Evolutionary conservation across 208 protist species (phyloP), one percentile per base, ranked within the genome.

Genomic region (Trypanosoma platydactyli): DNA sequence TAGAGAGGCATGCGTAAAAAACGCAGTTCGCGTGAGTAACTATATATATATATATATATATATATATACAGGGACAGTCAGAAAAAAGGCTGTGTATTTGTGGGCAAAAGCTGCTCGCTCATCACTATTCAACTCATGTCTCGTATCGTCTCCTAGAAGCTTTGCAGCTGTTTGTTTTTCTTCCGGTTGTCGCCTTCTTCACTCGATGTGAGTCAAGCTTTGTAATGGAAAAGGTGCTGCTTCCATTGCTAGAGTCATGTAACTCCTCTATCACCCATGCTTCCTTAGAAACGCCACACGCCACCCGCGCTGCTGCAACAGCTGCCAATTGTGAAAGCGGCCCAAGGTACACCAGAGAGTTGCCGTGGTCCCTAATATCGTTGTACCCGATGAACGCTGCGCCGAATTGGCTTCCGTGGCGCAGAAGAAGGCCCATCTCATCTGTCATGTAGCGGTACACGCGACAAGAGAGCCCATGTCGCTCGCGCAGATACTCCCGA

Each of bases 371-470:
- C 18, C 61, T 16, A 0, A 64, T 2, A 44, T 72, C 65, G 6
- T 45, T 46, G 64, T 92, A 92, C 30, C 83, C 86, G 49, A 89
- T 84, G 48, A 86, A 92, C 22, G 72, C 76, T 1, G 86, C 82
- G 0, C 86, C 86, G 54, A 88, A 92, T 24, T 77, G 58, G 33
- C 83, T 88, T 1, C 83, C 81, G 57, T 92, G 86, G 5, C 81
- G 86, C 7, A 92, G 75, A 33, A 49, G 70, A 35, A 79, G 79
- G 4, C 75, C 69, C 56, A 68, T 68, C 16, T 50, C 33, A 16
- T 52, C 52, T 15, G 83, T 92, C 18, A 89, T 66, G 12, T 76
- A 41, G n/a, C 42, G 16, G 62, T 92, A 92, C 25, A 79, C 64
- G 7, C 33, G 16, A 68, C 86, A 92, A 5, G 82, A 73, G 6